Conservation (phyloP, 768 basidiomycete genomes). For the Termitomyces sp. region DNA sequence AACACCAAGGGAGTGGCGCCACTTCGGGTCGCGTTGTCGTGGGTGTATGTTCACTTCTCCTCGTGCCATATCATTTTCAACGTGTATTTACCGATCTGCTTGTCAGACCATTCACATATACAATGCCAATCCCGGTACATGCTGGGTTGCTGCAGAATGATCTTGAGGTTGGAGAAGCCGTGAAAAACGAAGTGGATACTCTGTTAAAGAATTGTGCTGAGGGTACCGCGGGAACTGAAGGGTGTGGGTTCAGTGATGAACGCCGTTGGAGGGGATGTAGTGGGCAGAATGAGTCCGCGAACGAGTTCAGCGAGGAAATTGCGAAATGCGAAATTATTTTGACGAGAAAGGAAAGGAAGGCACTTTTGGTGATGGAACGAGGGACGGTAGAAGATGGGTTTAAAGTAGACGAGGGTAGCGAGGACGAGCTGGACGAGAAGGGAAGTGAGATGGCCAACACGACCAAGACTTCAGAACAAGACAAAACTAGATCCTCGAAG, state of each 20-base stretch:
- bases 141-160: constrained; percentile 15
- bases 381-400: constrained; percentile 7
- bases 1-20: constrained; percentile 55
- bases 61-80: background rate
- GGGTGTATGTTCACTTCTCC: constrained; percentile 45
- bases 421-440: background rate
- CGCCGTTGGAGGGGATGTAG: constrained; percentile 1
- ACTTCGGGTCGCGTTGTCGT: constrained; percentile 55
- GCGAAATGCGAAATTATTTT: constrained; percentile 28
- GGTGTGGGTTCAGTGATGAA: constrained; percentile 5
- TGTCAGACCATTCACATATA: constrained; percentile 41
- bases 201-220: background rate
- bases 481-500: background rate
- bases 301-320: constrained; percentile 8
- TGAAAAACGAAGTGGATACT: background rate
- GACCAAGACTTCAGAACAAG: background rate
- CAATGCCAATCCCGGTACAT: constrained; percentile 8
- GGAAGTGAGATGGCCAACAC: background rate
- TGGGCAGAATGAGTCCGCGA: background rate
- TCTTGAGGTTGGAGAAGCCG: constrained; percentile 6
- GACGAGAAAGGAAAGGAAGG: constrained; percentile 34
- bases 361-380: constrained; percentile 7
- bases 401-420: background rate
- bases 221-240: background rate
- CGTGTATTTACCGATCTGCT: background rate